Evolutionary conservation across 2,329 filamentous ascomycete species (phyloP).

Genomic region (Dendryphion nanum): DNA sequence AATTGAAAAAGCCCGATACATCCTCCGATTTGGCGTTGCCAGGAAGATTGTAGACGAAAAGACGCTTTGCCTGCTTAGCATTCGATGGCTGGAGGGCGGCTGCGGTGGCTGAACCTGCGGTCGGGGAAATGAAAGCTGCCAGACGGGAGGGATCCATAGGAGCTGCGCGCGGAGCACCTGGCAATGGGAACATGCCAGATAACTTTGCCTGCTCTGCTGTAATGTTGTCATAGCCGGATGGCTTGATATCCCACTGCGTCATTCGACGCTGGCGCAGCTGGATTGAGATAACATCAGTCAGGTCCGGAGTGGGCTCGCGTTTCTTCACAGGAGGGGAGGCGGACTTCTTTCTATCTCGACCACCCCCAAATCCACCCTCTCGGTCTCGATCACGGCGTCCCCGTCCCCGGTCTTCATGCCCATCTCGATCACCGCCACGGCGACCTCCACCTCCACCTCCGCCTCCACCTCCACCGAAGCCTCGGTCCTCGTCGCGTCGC

Average conservation of each 20-base stretch:
- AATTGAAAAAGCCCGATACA: constrained; percentile 84
- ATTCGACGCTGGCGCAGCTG: constrained; percentile 84
- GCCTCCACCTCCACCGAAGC: constrained; percentile 29
- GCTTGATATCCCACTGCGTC: constrained; percentile 99
- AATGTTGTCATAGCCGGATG: constrained; percentile 95
- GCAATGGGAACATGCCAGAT: constrained; percentile 97
- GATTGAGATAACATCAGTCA: constrained; percentile 81
- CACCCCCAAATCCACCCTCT: constrained; percentile 27
- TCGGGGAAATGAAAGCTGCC: constrained; percentile 93
- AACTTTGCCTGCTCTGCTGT: constrained; percentile 98
- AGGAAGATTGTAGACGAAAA: constrained; percentile 84
- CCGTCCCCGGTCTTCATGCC: constrained; percentile 32
- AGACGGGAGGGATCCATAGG: constrained; percentile 92
- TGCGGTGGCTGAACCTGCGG: constrained; percentile 67
- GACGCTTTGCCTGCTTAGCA: constrained; percentile 88
- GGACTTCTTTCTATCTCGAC: constrained; percentile 64
- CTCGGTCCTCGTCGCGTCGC: constrained; percentile 34
- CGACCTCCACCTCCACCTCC: too few species aligned
- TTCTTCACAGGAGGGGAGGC: constrained; percentile 81
- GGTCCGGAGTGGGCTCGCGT: constrained; percentile 91
- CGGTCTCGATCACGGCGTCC: constrained; percentile 50
- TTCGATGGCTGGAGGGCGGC: constrained; percentile 89
- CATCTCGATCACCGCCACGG: constrained; percentile 28
- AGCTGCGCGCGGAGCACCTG: constrained; percentile 90
- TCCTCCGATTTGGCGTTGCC: constrained; percentile 69